phyloP scores from a whole-genome alignment of 2,329 filamentous ascomycete genomes.

The Lachnum nothofagi region DNA sequence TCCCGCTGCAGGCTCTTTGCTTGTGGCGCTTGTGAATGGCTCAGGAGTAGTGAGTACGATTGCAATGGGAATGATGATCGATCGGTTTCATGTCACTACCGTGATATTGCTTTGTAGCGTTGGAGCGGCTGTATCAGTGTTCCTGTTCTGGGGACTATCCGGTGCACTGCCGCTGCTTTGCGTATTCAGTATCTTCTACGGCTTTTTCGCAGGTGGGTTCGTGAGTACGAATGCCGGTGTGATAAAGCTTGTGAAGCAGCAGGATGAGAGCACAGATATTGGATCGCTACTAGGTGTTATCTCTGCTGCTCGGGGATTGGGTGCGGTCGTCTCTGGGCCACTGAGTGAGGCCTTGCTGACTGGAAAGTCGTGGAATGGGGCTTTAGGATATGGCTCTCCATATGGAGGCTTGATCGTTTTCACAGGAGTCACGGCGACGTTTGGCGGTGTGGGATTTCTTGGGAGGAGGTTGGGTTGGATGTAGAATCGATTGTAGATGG shows the following conservation, averaged over 20 bases:
- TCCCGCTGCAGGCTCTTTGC: conserved; percentile 41
- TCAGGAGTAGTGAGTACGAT: conserved; percentile 43
- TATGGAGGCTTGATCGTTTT: conserved; percentile 53
- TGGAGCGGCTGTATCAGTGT: not conserved
- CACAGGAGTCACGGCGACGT: conserved; percentile 47
- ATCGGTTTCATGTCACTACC: not conserved
- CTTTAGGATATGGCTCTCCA: conserved; percentile 45
- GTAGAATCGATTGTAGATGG: not conserved
- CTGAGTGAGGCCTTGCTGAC: conserved; percentile 49
- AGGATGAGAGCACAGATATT: conserved; percentile 19
- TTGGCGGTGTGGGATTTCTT: conserved; percentile 43
- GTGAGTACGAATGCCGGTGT: conserved; percentile 43
- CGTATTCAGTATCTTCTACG: not conserved
- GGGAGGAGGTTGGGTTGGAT: conserved; percentile 35
- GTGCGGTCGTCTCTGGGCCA: conserved; percentile 54
- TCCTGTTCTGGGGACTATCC: not conserved
- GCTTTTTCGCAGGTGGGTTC: conserved; percentile 37
- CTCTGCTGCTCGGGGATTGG: conserved; percentile 55
- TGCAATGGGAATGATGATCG: conserved; percentile 27
- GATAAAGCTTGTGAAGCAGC: conserved; percentile 20
- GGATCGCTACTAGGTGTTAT: conserved; percentile 40
- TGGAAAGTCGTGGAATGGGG: conserved; percentile 41
- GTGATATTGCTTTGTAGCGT: not conserved
- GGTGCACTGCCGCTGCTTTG: not conserved
- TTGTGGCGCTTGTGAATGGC: conserved; percentile 45